Conservation (phyloP, 176 grass and related monocot genomes). For the Avena insularis region DNA sequence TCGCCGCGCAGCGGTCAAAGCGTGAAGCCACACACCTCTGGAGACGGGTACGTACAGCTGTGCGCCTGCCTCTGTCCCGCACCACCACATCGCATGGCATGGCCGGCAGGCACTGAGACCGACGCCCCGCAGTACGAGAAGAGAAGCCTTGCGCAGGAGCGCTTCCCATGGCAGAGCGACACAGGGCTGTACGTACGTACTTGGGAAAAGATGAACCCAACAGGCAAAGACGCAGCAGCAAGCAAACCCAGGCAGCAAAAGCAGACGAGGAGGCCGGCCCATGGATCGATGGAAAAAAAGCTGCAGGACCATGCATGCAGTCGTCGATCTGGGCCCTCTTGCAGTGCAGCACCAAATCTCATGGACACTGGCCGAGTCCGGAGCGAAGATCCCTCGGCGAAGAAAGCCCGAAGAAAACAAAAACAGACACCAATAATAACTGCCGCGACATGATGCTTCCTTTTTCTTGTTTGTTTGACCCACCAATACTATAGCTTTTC, state of each 20-base stretch:
- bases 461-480: constrained; percentile 40
- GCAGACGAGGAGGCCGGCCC: too few species aligned
- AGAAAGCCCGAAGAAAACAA: constrained; percentile 30
- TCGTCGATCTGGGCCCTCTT: constrained; percentile 26
- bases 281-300: constrained; percentile 28
- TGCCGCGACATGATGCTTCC: constrained; percentile 14
- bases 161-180: neutral
- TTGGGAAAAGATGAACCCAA: constrained; percentile 6
- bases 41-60: neutral
- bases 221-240: neutral
- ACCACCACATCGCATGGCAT: neutral
- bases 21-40: neutral
- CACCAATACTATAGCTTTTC: constrained; percentile 10
- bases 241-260: neutral
- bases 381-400: neutral
- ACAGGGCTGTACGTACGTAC: neutral
- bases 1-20: constrained; percentile 4
- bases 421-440: constrained; percentile 32
- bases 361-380: neutral
- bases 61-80: neutral
- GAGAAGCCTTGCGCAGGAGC: neutral
- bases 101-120: constrained; percentile 29
- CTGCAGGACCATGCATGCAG: constrained; percentile 33
- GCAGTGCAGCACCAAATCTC: constrained; percentile 41
- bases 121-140: neutral